Percentiles rank a stretch among this genome's conserved stretches.
phyloP scores from a whole-genome alignment of 2,329 filamentous ascomycete species.

The Venturia aucupariae region DNA sequence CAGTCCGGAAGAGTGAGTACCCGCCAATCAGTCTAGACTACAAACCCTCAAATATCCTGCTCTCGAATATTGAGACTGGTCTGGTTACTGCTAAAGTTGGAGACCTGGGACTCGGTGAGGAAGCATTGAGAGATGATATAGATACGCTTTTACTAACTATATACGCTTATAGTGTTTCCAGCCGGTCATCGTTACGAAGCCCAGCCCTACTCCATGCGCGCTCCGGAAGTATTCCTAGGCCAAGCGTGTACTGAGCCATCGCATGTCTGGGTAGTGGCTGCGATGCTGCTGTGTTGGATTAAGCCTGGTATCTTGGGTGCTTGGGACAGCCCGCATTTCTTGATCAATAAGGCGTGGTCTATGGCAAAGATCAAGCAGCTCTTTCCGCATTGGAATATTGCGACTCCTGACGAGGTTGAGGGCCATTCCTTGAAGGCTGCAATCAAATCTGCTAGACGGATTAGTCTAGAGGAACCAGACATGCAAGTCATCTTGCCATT shows the following conservation, averaged over 20 bases:
- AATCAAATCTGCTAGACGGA: conserved; percentile 15
- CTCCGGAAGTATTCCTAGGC: conserved; percentile 18
- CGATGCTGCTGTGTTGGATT: conserved; percentile 17
- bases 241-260: conserved; percentile 16
- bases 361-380: conserved; percentile 18
- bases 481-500: conserved; percentile 16
- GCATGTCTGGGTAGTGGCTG: conserved; percentile 17
- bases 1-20: too few species aligned
- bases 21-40: too few species aligned
- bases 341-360: conserved; percentile 16
- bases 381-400: conserved; percentile 16
- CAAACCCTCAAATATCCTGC: conserved; percentile 16
- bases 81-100: conserved; percentile 16
- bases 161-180: conserved; percentile 16
- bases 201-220: conserved; percentile 18
- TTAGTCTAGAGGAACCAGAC: conserved; percentile 15
- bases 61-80: conserved; percentile 16
- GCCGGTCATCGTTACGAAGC: conserved; percentile 14
- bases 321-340: conserved; percentile 15
- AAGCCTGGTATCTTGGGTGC: conserved; percentile 17
- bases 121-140: conserved; percentile 11
- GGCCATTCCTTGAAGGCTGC: conserved; percentile 13
- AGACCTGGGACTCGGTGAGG: conserved; percentile 18
- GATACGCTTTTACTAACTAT: conserved; percentile 11
- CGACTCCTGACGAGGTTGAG: conserved; percentile 15